Percentiles rank a stretch among this genome's conserved stretches.
phyloP scores from a whole-genome alignment of 1,139 yeast genomes.

The Candida sojae region DNA sequence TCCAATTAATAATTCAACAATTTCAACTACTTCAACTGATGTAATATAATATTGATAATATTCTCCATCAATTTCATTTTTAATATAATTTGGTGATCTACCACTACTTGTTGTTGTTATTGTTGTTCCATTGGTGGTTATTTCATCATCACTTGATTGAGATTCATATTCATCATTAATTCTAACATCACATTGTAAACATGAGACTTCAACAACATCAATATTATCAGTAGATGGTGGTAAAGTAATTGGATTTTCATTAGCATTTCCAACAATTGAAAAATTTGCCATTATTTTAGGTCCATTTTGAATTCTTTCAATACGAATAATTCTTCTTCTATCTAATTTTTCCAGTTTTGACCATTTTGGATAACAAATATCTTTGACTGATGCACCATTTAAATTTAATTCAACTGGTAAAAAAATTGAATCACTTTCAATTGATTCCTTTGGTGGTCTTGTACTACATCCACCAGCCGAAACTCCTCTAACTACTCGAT shows the following conservation, averaged over 20 bases:
- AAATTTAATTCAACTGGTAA: conserved; percentile 50
- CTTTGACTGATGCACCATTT: conserved; percentile 45
- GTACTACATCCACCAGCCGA: conserved; percentile 61
- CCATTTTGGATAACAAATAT: conserved; percentile 56
- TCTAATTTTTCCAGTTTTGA: conserved; percentile 44
- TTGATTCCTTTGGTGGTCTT: conserved; percentile 52
- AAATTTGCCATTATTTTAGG: conserved; percentile 49
- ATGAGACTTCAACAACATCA: conserved; percentile 60
- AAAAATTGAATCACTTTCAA: conserved; percentile 33
- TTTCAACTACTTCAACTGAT: conserved; percentile 64
- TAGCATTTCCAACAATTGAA: conserved; percentile 53
- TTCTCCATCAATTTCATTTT: conserved; percentile 20
- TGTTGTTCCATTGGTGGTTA: conserved; percentile 18
- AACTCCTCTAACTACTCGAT: conserved; percentile 54
- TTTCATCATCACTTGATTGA: conserved; percentile 23
- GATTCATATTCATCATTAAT: conserved; percentile 27
- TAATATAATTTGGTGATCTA: conserved; percentile 16
- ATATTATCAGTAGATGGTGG: conserved; percentile 34
- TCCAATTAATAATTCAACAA: conserved; percentile 61
- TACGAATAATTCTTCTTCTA: conserved; percentile 56
- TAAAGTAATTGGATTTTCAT: conserved; percentile 43
- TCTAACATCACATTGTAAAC: conserved; percentile 48
- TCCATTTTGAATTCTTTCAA: conserved; percentile 54
- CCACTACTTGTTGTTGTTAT: conserved; percentile 1
- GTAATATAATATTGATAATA: conserved; percentile 55